Evolutionary conservation across 2,329 filamentous ascomycete species (phyloP).

Genomic region (Myriangium duriaei): DNA sequence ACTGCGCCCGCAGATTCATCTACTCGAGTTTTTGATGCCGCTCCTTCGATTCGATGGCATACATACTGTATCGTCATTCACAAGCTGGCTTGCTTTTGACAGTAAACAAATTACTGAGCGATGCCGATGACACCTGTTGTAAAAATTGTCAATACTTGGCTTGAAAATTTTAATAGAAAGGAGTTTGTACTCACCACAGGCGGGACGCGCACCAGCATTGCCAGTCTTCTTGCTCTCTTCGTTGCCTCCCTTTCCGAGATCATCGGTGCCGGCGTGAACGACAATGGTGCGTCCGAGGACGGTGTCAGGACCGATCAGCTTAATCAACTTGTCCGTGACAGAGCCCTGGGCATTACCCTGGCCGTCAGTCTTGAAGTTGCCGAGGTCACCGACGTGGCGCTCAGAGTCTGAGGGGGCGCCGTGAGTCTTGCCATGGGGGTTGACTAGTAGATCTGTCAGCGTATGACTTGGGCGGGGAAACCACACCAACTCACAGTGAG

Average conservation of each 20-base stretch:
- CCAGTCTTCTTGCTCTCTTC: slow-evolving; percentile 98
- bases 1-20: too few species aligned
- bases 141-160: too few species aligned
- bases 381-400: slow-evolving; percentile 93
- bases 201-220: slow-evolving; percentile 84
- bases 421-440: slow-evolving; percentile 86
- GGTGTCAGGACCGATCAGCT: slow-evolving; percentile 92
- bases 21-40: too few species aligned
- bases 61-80: too few species aligned
- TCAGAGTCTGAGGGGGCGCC: slow-evolving; percentile 70
- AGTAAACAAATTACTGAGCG: slow-evolving; percentile 15
- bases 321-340: slow-evolving; percentile 68
- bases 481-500: slow-evolving; percentile 76
- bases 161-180: too few species aligned
- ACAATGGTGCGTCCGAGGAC: slow-evolving; percentile 93
- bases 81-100: too few species aligned
- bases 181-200: slow-evolving; percentile 58
- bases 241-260: slow-evolving; percentile 82
- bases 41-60: too few species aligned
- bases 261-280: slow-evolving; percentile 88
- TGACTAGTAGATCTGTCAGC: slow-evolving; percentile 51
- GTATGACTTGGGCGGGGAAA: not conserved
- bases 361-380: slow-evolving; percentile 90
- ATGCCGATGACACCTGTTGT: slow-evolving; percentile 26
- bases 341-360: slow-evolving; percentile 83